Conservation (phyloP, 345 rosid species). For the Schrenkiella parvula region DNA sequence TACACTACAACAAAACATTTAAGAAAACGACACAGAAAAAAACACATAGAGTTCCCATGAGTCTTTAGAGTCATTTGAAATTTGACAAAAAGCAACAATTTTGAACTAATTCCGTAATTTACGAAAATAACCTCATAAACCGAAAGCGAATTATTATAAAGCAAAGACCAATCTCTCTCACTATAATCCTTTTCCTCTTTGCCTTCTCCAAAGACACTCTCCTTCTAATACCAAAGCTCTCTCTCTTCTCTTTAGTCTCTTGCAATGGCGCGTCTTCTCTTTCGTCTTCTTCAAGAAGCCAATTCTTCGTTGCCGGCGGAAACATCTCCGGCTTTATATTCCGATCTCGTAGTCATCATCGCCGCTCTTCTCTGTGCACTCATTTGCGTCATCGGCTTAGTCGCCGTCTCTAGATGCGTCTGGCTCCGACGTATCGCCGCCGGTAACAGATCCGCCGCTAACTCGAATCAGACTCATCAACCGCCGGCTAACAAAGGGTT, state of each 20-base stretch:
- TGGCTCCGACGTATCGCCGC: slow-evolving; percentile 80
- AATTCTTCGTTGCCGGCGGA: slow-evolving; percentile 19
- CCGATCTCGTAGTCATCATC: slow-evolving; percentile 75
- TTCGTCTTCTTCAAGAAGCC: slow-evolving; percentile 34
- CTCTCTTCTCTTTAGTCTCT: slow-evolving; percentile 5
- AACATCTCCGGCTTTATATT: slow-evolving; percentile 37
- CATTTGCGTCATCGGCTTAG: slow-evolving; percentile 76
- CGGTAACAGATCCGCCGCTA: slow-evolving; percentile 11
- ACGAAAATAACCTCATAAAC: slow-evolving; percentile 17
- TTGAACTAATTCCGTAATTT: background rate
- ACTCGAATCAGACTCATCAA: background rate
- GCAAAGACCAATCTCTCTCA: background rate
- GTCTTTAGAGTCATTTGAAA: background rate
- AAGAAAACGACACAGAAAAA: background rate
- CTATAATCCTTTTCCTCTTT: slow-evolving; percentile 17
- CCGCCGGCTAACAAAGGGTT: slow-evolving; percentile 68
- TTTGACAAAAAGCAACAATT: background rate
- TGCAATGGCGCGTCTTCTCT: slow-evolving; percentile 69
- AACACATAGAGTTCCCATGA: background rate
- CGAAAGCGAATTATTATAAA: slow-evolving; percentile 1
- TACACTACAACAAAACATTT: background rate
- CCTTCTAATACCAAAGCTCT: slow-evolving; percentile 1
- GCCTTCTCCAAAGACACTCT: slow-evolving; percentile 17
- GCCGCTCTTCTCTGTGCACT: slow-evolving; percentile 90
- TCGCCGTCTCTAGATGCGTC: slow-evolving; percentile 80